phyloP scores from a whole-genome alignment of 257 asterid genomes.

The Thymus quinquecostatus region DNA sequence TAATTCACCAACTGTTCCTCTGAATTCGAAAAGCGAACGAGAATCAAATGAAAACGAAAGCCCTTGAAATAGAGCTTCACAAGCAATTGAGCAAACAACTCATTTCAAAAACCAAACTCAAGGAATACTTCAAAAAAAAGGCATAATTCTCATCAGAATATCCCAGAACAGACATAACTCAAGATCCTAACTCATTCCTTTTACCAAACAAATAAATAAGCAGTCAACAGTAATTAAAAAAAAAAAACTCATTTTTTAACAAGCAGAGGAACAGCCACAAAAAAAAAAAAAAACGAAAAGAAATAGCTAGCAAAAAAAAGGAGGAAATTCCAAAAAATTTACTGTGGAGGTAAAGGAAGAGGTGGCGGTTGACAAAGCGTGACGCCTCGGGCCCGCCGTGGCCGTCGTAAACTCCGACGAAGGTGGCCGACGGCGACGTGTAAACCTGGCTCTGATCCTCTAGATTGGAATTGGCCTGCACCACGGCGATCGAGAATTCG shows the following conservation, averaged over 20 bases:
- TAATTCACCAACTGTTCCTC: background rate
- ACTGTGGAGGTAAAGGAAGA: slow-evolving; percentile 82
- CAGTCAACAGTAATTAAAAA: background rate
- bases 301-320: background rate
- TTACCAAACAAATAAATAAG: background rate
- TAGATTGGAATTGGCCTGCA: slow-evolving; percentile 84
- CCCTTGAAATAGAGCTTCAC: background rate
- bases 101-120: slow-evolving; percentile 1
- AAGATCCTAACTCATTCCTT: background rate
- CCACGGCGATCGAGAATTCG: slow-evolving; percentile 90
- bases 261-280: background rate
- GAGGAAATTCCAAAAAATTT: slow-evolving; percentile 1
- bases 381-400: slow-evolving; percentile 99
- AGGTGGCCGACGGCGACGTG: slow-evolving; percentile 88
- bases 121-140: background rate
- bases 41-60: background rate
- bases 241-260: background rate
- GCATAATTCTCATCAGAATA: background rate
- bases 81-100: slow-evolving; percentile 13
- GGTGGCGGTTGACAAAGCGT: slow-evolving; percentile 79
- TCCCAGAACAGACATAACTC: slow-evolving; percentile 6
- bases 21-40: background rate
- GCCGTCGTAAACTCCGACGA: slow-evolving; percentile 92
- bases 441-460: slow-evolving; percentile 97
- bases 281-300: slow-evolving; percentile 7